Conservation (phyloP, 352 stramenopile species). For the Pythium phragmitis region DNA sequence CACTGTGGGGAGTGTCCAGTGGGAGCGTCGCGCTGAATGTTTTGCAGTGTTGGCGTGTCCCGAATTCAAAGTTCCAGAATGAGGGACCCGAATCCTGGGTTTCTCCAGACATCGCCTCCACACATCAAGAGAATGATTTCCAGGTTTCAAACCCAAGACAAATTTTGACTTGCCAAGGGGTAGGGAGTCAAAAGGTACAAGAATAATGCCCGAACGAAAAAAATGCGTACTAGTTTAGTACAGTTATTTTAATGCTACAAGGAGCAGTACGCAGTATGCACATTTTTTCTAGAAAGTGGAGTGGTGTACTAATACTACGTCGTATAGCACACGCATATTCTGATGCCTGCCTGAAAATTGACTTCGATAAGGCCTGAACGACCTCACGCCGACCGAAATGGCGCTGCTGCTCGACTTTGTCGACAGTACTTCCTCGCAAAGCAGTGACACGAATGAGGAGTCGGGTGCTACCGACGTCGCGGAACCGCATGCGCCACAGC, state of each 20-base stretch:
- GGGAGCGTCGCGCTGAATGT: constrained; percentile 4
- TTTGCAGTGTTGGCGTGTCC: neutral
- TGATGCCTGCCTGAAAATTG: too few relatives aligned
- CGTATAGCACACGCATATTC: too few relatives aligned
- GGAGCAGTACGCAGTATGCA: too few relatives aligned
- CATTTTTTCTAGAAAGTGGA: too few relatives aligned
- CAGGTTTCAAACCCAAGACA: neutral
- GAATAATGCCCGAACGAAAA: too few relatives aligned
- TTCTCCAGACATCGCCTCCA: neutral
- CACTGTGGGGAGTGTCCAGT: neutral
- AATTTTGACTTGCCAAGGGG: neutral
- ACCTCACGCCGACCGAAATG: constrained; percentile 5
- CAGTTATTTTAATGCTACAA: too few relatives aligned
- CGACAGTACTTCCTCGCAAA: neutral
- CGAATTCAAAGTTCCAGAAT: constrained; percentile 2
- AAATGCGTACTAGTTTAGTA: too few relatives aligned
- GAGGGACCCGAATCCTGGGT: neutral
- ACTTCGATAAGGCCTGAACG: neutral
- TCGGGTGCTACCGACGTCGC: neutral
- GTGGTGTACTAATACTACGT: too few relatives aligned
- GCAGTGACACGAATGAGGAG: constrained; percentile 2
- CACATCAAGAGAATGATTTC: neutral
- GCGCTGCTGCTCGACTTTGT: constrained; percentile 5
- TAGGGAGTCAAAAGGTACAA: neutral
- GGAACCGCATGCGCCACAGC: neutral